phyloP scores from a whole-genome alignment of 306 rosid genomes.

The Quillaja saponaria region DNA sequence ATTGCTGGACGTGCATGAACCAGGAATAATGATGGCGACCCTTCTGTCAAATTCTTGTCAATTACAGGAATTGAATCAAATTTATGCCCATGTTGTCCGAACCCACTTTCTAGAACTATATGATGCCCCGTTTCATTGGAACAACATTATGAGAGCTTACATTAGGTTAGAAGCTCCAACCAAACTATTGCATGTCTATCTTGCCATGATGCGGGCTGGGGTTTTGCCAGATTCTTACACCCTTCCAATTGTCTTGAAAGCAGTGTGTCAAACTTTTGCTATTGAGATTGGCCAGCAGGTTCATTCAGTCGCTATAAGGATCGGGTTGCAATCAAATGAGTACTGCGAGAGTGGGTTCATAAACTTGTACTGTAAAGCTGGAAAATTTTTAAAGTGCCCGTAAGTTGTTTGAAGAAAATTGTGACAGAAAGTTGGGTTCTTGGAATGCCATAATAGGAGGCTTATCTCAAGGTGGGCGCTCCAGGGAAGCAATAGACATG shows the following conservation, averaged over 20 bases:
- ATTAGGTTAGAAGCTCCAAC: slow-evolving; percentile 48
- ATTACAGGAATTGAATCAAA: slow-evolving; percentile 37
- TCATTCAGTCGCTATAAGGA: slow-evolving; percentile 51
- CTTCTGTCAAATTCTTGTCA: slow-evolving; percentile 34
- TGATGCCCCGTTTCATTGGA: slow-evolving; percentile 64
- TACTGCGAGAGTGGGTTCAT: slow-evolving; percentile 73
- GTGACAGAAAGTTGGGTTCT: slow-evolving; percentile 67
- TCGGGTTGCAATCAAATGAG: slow-evolving; percentile 60
- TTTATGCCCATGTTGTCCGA: slow-evolving; percentile 45
- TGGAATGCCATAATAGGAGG: slow-evolving; percentile 75
- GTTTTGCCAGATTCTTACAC: slow-evolving; percentile 64
- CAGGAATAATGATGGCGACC: slow-evolving; percentile 32
- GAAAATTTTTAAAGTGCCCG: slow-evolving; percentile 58
- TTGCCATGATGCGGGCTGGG: slow-evolving; percentile 51
- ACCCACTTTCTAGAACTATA: slow-evolving; percentile 42
- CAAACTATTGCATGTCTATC: slow-evolving; percentile 44
- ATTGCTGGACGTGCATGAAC: slow-evolving; percentile 19
- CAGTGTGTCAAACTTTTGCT: slow-evolving; percentile 42
- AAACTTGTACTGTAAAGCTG: slow-evolving; percentile 51
- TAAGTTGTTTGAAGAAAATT: slow-evolving; percentile 64
- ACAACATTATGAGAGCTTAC: slow-evolving; percentile 64
- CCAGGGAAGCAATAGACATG: slow-evolving; percentile 50
- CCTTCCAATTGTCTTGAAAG: slow-evolving; percentile 65
- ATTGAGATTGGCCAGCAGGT: slow-evolving; percentile 52
- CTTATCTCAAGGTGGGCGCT: slow-evolving; percentile 56